These are phyloP conservation scores for Rickenella mellea DNA, from an alignment of 768 basidiomycete species.

Conservation along the genomic window DNA sequence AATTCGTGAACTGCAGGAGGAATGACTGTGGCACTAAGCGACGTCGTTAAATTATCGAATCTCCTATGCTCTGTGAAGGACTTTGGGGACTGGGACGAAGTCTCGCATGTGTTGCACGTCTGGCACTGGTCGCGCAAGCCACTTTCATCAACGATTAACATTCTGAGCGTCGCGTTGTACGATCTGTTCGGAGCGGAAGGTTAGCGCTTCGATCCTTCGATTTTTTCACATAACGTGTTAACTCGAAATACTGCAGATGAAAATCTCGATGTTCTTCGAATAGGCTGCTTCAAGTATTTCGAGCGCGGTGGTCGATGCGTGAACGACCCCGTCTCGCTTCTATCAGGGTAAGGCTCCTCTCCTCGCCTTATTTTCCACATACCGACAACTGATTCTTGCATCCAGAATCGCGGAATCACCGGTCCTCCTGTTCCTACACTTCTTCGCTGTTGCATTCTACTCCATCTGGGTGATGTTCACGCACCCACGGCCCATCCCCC, in stretches of 20 bases:
- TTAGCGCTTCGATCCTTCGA: conserved; percentile 25
- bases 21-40: conserved; percentile 92
- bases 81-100: conserved; percentile 38
- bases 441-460: conserved; percentile 93
- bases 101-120: conserved; percentile 42
- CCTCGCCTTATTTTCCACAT: not conserved
- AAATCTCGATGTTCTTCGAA: conserved; percentile 51
- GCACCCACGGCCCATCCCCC: conserved; percentile 33
- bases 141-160: conserved; percentile 80
- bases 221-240: not conserved
- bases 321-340: conserved; percentile 79
- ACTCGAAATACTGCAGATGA: conserved; percentile 36
- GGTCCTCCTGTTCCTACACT: conserved; percentile 74
- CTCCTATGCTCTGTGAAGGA: conserved; percentile 41
- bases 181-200: conserved; percentile 92
- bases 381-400: not conserved
- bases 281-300: conserved; percentile 96
- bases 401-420: conserved; percentile 75
- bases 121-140: conserved; percentile 90
- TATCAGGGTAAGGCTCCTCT: conserved; percentile 62
- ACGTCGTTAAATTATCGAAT: conserved; percentile 65
- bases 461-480: conserved; percentile 87
- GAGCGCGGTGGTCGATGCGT: conserved; percentile 87
- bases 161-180: conserved; percentile 87
- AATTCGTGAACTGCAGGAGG: conserved; percentile 42